These are phyloP conservation scores for Yamadazyma sp. DNA, from an alignment of 805 yeast genomes.

Conservation along the genomic window DNA sequence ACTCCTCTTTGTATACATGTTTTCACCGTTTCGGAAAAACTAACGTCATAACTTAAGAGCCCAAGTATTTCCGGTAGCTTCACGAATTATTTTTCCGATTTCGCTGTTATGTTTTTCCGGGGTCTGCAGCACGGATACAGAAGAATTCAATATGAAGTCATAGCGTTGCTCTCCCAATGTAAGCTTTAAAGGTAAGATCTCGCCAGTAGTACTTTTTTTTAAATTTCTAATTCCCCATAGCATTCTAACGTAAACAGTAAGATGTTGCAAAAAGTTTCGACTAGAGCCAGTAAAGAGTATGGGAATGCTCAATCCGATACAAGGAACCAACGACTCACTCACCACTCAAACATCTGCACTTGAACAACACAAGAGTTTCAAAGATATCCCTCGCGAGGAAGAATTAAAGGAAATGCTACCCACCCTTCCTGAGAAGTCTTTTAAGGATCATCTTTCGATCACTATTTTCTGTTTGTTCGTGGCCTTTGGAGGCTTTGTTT, in stretches of 20 bases:
- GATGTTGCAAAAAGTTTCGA: conserved; percentile 1
- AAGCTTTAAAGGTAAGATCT: conserved; percentile 1
- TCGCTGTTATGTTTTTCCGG: conserved; percentile 2
- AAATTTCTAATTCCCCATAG: neutral
- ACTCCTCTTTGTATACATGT: neutral
- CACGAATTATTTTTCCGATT: conserved; percentile 3
- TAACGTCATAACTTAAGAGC: conserved; percentile 6
- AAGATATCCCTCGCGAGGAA: conserved; percentile 2
- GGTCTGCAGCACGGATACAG: conserved; percentile 8
- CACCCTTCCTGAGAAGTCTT: too few relatives aligned
- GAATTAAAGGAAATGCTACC: too few relatives aligned
- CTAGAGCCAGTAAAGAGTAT: neutral
- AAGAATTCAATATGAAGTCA: conserved; percentile 1
- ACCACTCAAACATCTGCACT: neutral
- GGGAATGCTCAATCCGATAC: neutral
- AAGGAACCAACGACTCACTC: too few relatives aligned
- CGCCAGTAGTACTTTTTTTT: neutral
- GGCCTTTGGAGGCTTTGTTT: conserved; percentile 75
- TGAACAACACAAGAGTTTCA: neutral
- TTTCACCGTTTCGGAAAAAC: conserved; percentile 8
- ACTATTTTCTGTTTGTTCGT: conserved; percentile 49
- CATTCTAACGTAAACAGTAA: neutral
- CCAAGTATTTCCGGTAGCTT: neutral
- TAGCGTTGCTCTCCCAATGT: neutral
- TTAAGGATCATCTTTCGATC: conserved; percentile 33